Evolutionary conservation across 2,329 filamentous ascomycete species (phyloP).

Genomic region (Blastomyces percursus): DNA sequence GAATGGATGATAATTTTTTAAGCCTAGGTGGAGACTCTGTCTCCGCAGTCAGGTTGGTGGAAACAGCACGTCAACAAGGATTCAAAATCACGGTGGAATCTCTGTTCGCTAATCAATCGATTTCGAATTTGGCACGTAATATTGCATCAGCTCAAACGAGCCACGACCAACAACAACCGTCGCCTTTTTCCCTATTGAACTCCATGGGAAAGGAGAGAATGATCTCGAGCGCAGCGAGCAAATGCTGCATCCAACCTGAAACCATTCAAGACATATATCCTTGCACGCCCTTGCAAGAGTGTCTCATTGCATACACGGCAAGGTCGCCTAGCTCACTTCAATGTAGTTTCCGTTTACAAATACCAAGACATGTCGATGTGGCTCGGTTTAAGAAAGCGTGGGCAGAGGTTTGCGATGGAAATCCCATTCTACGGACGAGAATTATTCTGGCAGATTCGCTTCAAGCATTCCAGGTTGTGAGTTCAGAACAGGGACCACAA

Average conservation of each 20-base stretch:
- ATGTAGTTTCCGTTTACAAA: slow-evolving; percentile 27
- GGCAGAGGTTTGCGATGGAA: slow-evolving; percentile 24
- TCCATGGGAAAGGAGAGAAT: background rate
- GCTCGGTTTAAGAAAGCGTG: slow-evolving; percentile 30
- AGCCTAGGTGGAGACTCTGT: slow-evolving; percentile 19
- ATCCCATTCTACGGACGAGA: slow-evolving; percentile 35
- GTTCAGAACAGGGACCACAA: slow-evolving; percentile 18
- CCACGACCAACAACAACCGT: background rate
- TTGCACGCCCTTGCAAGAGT: slow-evolving; percentile 35
- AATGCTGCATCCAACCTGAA: slow-evolving; percentile 15
- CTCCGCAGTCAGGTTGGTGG: background rate
- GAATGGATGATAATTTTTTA: slow-evolving; percentile 20
- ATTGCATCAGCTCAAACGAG: slow-evolving; percentile 28
- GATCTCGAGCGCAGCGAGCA: slow-evolving; percentile 13
- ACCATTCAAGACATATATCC: slow-evolving; percentile 32
- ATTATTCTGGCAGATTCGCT: slow-evolving; percentile 20
- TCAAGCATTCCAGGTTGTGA: slow-evolving; percentile 22
- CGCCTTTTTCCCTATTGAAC: slow-evolving; percentile 10
- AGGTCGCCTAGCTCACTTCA: slow-evolving; percentile 32
- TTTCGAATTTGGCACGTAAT: slow-evolving; percentile 39
- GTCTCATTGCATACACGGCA: slow-evolving; percentile 30
- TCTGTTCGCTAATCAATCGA: slow-evolving; percentile 11
- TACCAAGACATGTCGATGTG: slow-evolving; percentile 24
- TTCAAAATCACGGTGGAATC: slow-evolving; percentile 8
- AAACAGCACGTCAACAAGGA: background rate